Percentiles rank a stretch among this genome's conserved stretches.
phyloP scores from a whole-genome alignment of 192 early-diverging fungal species.

The Rhizophagus sp. region DNA sequence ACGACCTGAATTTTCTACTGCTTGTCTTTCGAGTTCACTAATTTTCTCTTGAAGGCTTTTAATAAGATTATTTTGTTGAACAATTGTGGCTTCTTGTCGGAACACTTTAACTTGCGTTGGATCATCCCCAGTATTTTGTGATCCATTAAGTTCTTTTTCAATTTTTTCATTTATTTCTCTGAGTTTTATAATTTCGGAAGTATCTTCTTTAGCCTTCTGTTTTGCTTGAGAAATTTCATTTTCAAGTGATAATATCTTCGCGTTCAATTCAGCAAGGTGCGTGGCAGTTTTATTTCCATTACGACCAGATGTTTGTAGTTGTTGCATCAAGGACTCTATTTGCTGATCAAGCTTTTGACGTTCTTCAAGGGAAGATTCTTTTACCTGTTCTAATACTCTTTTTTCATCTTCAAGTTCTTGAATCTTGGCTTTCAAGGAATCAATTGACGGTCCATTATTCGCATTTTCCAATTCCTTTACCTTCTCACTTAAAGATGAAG shows the following conservation, averaged over 20 bases:
- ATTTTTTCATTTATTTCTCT: constrained; percentile 6
- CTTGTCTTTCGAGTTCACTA: background rate
- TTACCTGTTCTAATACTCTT: constrained; percentile 9
- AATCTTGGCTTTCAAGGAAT: constrained; percentile 10
- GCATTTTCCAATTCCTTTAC: background rate
- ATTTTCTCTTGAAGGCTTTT: constrained; percentile 25
- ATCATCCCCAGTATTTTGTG: no score
- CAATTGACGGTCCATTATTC: background rate
- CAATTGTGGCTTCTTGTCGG: constrained; percentile 15
- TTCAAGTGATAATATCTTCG: background rate
- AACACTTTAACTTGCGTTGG: background rate
- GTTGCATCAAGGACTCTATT: constrained; percentile 12
- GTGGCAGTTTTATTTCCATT: constrained; percentile 4
- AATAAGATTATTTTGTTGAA: constrained; percentile 16
- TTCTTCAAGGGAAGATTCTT: background rate
- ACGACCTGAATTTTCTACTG: background rate
- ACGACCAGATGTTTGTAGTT: background rate
- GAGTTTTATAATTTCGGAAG: background rate
- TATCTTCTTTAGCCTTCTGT: constrained; percentile 6
- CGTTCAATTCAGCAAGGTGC: constrained; percentile 12
- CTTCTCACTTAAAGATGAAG: background rate
- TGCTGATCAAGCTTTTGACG: background rate
- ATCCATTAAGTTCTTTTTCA: background rate
- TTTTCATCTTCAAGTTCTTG: constrained; percentile 10
- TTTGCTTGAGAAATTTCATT: background rate